Percentiles rank a stretch among this genome's conserved stretches.
These are phyloP conservation scores for Psidium guajava DNA, from an alignment of 345 rosid species.

Conservation along the genomic window DNA sequence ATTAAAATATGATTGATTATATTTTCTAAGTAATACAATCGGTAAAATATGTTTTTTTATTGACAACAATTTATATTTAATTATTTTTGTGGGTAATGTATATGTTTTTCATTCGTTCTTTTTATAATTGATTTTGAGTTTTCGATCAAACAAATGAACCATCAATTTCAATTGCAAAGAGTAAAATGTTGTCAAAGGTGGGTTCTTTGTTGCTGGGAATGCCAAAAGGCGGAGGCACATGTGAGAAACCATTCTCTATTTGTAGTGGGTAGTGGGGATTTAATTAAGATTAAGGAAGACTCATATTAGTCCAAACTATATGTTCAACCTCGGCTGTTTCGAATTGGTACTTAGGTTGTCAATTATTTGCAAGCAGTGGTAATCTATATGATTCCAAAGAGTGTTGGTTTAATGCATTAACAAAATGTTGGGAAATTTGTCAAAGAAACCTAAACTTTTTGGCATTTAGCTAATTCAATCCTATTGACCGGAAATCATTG, in stretches of 20 bases:
- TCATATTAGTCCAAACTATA: background rate
- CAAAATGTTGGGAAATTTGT: too few species aligned
- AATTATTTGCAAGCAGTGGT: background rate
- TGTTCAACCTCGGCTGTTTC: background rate
- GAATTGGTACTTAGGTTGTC: background rate
- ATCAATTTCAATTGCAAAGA: background rate
- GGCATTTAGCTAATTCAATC: too few species aligned
- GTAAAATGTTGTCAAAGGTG: background rate
- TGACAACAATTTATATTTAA: too few species aligned
- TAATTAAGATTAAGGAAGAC: background rate
- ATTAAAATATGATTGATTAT: background rate
- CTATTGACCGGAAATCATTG: too few species aligned
- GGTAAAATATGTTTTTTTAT: too few species aligned
- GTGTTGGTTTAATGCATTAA: background rate
- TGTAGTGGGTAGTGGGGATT: background rate
- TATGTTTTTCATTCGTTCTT: too few species aligned
- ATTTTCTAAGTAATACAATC: background rate
- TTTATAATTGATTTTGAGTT: too few species aligned
- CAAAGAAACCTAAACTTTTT: too few species aligned
- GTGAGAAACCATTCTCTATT: background rate
- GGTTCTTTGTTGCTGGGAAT: background rate
- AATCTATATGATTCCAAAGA: background rate
- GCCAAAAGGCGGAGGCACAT: background rate
- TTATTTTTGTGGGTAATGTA: background rate
- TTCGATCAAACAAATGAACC: background rate